A percentile compares a stretch with the other conserved stretches of the same genome.
Conservation (phyloP, 1,284 basidiomycete species). For the Meripilus lineatus region DNA sequence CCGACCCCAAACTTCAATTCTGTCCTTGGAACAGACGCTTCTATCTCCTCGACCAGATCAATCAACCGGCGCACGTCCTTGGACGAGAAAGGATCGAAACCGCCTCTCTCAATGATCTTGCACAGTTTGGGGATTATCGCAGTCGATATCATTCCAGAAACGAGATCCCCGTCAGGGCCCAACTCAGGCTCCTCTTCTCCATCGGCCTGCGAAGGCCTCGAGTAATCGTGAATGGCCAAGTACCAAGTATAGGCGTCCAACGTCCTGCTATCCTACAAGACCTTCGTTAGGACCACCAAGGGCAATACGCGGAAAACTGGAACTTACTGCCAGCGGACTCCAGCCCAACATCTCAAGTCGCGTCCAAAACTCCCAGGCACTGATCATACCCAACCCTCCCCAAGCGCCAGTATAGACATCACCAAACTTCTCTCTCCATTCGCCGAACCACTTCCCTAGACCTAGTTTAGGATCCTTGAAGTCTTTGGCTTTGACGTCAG, state of each 20-base stretch:
- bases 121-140: slow-evolving; percentile 75
- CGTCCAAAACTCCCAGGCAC: slow-evolving; percentile 96
- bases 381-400: slow-evolving; percentile 85
- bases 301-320: too few species aligned
- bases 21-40: slow-evolving; percentile 67
- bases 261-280: slow-evolving; percentile 46
- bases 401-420: slow-evolving; percentile 88
- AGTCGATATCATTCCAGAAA: slow-evolving; percentile 83
- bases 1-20: slow-evolving; percentile 50
- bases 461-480: slow-evolving; percentile 82
- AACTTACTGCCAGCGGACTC: slow-evolving; percentile 78
- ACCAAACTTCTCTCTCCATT: slow-evolving; percentile 72
- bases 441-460: slow-evolving; percentile 64
- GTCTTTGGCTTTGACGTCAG: slow-evolving; percentile 85
- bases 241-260: slow-evolving; percentile 87
- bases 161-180: slow-evolving; percentile 85
- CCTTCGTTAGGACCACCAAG: too few species aligned
- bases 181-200: slow-evolving; percentile 50
- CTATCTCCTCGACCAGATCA: slow-evolving; percentile 79
- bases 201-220: slow-evolving; percentile 32
- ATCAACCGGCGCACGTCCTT: slow-evolving; percentile 59
- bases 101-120: slow-evolving; percentile 67
- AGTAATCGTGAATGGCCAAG: slow-evolving; percentile 72
- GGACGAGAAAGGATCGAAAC: slow-evolving; percentile 80
- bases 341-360: slow-evolving; percentile 83